Evolutionary conservation across 2,329 filamentous ascomycete species (phyloP).

Genomic region (Pseudopithomyces maydicus): DNA sequence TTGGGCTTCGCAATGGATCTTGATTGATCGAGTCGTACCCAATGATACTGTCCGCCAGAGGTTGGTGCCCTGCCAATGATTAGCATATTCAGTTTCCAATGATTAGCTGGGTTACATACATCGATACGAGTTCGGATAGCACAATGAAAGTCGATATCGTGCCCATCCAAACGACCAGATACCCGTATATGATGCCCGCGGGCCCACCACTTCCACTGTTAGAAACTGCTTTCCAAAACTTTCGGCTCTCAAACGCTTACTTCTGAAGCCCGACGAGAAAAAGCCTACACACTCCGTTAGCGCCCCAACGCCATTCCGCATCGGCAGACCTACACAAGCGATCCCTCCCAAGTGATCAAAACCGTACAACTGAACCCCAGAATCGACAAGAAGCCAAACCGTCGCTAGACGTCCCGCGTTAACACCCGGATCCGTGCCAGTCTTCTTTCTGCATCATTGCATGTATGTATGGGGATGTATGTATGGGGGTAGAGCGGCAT

Average conservation of each 20-base stretch:
- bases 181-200: conserved; percentile 38
- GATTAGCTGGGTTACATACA: conserved; percentile 18
- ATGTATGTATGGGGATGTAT: no score
- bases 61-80: conserved; percentile 17
- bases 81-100: neutral
- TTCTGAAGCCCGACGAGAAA: conserved; percentile 26
- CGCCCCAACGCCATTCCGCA: neutral
- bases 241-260: conserved; percentile 8
- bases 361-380: neutral
- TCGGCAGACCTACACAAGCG: neutral
- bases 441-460: no score
- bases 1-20: neutral
- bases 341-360: conserved; percentile 2
- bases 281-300: conserved; percentile 19
- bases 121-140: conserved; percentile 40
- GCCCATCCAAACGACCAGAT: conserved; percentile 34
- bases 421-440: no score
- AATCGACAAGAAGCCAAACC: neutral
- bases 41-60: conserved; percentile 29
- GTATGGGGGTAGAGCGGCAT: no score
- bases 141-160: conserved; percentile 33
- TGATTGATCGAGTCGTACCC: neutral
- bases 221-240: neutral
- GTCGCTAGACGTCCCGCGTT: neutral
- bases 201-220: conserved; percentile 29